phyloP scores from a whole-genome alignment of 805 yeast genomes.

The Lachancea nothofagi region DNA sequence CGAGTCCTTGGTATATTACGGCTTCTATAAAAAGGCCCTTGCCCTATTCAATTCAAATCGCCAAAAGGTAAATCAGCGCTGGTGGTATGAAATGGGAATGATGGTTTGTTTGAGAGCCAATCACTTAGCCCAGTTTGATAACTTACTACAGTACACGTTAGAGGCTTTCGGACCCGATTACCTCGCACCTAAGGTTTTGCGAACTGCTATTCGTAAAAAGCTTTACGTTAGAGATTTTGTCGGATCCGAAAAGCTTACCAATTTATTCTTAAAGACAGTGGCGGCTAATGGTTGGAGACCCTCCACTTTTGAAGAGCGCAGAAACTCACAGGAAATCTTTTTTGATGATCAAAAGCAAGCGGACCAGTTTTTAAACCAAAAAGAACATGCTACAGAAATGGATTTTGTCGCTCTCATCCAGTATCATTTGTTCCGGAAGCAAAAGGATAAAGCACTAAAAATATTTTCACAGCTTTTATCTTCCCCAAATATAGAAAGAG shows the following conservation, averaged over 20 bases:
- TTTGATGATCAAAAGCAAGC: conserved; percentile 29
- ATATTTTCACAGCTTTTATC: conserved; percentile 26
- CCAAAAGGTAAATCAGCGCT: conserved; percentile 38
- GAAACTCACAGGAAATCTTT: conserved; percentile 12
- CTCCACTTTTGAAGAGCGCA: conserved; percentile 2
- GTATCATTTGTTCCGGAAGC: conserved; percentile 20
- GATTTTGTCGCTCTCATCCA: conserved; percentile 28
- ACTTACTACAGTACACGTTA: conserved; percentile 28
- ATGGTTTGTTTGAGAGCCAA: conserved; percentile 35
- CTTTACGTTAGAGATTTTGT: conserved; percentile 23
- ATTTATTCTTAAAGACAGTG: conserved; percentile 25
- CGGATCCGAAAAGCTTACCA: conserved; percentile 34
- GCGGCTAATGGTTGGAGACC: conserved; percentile 23
- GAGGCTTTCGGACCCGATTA: conserved; percentile 28
- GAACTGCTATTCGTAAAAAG: conserved; percentile 34
- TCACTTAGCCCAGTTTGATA: conserved; percentile 35
- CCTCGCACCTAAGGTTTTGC: conserved; percentile 35
- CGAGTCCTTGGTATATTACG: conserved; percentile 37
- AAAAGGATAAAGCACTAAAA: conserved; percentile 12
- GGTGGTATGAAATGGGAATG: conserved; percentile 51
- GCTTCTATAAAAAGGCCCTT: conserved; percentile 34
- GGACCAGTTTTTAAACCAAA: conserved; percentile 25
- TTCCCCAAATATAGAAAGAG: conserved; percentile 15
- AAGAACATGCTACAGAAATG: conserved; percentile 22
- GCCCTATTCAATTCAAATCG: conserved; percentile 35